phyloP scores from a whole-genome alignment of 345 rosid genomes.

The Arabis alpina region DNA sequence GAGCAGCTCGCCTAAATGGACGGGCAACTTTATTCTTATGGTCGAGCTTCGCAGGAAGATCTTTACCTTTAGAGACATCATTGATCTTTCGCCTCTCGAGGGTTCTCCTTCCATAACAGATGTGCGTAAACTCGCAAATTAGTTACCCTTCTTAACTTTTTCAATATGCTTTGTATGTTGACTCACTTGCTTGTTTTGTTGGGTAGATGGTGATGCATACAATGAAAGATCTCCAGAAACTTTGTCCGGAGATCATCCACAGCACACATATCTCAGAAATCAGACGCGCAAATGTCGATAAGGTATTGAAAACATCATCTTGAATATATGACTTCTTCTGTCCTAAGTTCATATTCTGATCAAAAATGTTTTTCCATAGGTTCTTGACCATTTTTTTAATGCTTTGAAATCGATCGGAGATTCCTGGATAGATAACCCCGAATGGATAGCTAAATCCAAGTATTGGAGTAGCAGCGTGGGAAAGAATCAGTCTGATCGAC shows the following conservation, averaged over 20 bases:
- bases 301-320: conserved; percentile 47
- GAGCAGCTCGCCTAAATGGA: conserved; percentile 43
- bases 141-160: background rate
- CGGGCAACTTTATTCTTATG: conserved; percentile 54
- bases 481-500: conserved; percentile 48
- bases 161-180: background rate
- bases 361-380: conserved; percentile 42
- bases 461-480: conserved; percentile 47
- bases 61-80: conserved; percentile 61
- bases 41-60: conserved; percentile 74
- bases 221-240: conserved; percentile 65
- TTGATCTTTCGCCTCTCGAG: conserved; percentile 64
- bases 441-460: conserved; percentile 57
- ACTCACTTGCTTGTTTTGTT: conserved; percentile 18
- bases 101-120: conserved; percentile 54
- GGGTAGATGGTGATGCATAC: conserved; percentile 65
- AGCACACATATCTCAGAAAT: conserved; percentile 49
- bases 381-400: conserved; percentile 55
- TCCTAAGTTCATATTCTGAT: conserved; percentile 7
- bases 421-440: conserved; percentile 59
- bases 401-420: conserved; percentile 67
- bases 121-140: conserved; percentile 43
- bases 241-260: conserved; percentile 64
- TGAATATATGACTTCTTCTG: background rate
- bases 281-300: conserved; percentile 51